Conservation (phyloP, 108 stramenopile genomes). For the Licmophora abbreviata region DNA sequence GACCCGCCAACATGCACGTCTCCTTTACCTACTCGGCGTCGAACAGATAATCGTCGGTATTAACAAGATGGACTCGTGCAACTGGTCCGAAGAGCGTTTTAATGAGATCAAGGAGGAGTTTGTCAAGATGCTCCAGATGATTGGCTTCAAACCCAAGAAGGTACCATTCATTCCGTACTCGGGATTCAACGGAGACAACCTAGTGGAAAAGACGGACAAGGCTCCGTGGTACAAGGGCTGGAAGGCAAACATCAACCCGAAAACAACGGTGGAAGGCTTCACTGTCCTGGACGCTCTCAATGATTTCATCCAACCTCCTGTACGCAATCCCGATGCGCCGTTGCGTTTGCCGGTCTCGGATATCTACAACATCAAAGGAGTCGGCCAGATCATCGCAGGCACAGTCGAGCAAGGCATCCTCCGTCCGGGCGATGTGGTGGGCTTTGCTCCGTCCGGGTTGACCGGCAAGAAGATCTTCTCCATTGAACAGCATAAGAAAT, state of each 20-base stretch:
- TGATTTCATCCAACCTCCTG: constrained; percentile 47
- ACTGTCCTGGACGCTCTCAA: constrained; percentile 46
- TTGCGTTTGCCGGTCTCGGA: constrained; percentile 53
- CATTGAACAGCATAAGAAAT: constrained; percentile 62
- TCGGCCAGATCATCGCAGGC: constrained; percentile 53
- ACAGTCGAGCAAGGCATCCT: constrained; percentile 55
- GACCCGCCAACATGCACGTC: constrained; percentile 64
- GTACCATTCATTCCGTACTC: constrained; percentile 65
- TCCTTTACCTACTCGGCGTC: constrained; percentile 58
- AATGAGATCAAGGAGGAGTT: constrained; percentile 66
- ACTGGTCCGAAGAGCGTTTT: constrained; percentile 48
- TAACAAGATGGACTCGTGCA: constrained; percentile 66
- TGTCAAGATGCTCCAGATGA: constrained; percentile 55
- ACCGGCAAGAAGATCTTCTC: constrained; percentile 54
- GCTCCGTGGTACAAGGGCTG: constrained; percentile 67
- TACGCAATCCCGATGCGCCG: constrained; percentile 27
- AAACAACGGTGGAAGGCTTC: constrained; percentile 33
- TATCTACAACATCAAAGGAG: constrained; percentile 63
- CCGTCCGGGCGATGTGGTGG: constrained; percentile 42
- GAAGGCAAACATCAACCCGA: constrained; percentile 44
- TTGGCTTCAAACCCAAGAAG: constrained; percentile 70
- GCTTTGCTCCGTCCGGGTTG: constrained; percentile 38
- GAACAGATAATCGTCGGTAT: constrained; percentile 64
- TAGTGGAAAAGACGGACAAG: constrained; percentile 51
- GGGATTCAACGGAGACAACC: constrained; percentile 59